Percentiles rank a stretch among this genome's conserved stretches.
These are phyloP conservation scores for Sphaerobolus stellatus DNA, from an alignment of 1,284 basidiomycete genomes.

Conservation along the genomic window DNA sequence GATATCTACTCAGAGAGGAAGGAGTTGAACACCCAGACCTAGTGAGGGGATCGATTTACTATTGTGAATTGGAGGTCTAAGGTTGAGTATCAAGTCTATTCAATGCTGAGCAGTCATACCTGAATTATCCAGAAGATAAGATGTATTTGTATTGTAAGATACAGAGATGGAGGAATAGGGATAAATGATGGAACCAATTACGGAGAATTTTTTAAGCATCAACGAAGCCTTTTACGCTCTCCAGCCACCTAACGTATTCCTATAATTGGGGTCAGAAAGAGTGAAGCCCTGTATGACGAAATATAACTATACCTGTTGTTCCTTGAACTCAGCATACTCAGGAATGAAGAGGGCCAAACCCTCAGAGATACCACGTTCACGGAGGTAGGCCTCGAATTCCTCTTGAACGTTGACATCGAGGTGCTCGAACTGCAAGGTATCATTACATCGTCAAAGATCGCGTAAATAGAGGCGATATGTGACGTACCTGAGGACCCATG, in stretches of 20 bases:
- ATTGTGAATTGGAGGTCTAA: no score
- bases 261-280: background rate
- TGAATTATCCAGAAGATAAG: no score
- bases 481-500: conserved; percentile 81
- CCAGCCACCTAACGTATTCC: conserved; percentile 77
- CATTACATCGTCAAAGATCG: conserved; percentile 5
- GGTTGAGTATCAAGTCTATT: no score
- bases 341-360: conserved; percentile 79
- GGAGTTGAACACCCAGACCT: no score
- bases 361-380: conserved; percentile 87
- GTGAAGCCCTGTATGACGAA: conserved; percentile 1
- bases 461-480: background rate
- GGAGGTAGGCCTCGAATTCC: conserved; percentile 80
- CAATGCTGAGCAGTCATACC: no score
- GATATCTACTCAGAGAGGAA: no score
- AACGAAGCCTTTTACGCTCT: conserved; percentile 82
- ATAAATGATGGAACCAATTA: no score
- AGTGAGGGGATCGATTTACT: no score
- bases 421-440: conserved; percentile 71
- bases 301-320: conserved; percentile 66
- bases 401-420: conserved; percentile 86
- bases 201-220: no score
- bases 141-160: no score
- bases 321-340: conserved; percentile 85
- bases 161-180: no score